Conservation (phyloP, 2,329 filamentous ascomycete genomes). For the Trichophyton schoenleinii region DNA sequence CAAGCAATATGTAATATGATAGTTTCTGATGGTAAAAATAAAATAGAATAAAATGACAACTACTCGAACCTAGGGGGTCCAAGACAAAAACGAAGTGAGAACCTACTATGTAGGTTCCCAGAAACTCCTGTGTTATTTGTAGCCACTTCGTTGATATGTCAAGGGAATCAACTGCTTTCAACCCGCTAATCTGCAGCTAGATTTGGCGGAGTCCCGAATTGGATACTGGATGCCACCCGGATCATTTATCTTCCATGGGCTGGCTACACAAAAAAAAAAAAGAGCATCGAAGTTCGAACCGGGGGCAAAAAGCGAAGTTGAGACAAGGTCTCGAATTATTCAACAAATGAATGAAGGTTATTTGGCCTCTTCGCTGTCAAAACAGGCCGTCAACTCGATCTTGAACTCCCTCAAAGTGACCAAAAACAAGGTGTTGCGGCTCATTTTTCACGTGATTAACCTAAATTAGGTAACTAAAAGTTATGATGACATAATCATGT, state of each 20-base stretch:
- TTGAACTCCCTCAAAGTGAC: background rate
- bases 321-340: background rate
- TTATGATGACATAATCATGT: background rate
- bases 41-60: no score
- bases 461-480: background rate
- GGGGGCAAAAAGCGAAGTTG: background rate
- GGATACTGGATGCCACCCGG: no score
- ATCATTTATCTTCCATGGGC: background rate
- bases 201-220: background rate
- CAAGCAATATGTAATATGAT: no score
- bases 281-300: background rate
- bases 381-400: background rate
- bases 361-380: background rate
- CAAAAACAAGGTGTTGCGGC: background rate
- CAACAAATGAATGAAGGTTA: background rate
- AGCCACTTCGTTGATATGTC: no score
- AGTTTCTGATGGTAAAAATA: no score
- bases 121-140: no score
- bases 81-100: no score
- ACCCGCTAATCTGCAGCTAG: no score
- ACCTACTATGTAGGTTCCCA: no score
- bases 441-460: background rate
- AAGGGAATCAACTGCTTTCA: no score
- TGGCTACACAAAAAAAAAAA: background rate
- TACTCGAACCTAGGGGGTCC: no score